Conservation (phyloP, 1,139 yeast genomes). For the Yamadazyma kanchanaburiensis region DNA sequence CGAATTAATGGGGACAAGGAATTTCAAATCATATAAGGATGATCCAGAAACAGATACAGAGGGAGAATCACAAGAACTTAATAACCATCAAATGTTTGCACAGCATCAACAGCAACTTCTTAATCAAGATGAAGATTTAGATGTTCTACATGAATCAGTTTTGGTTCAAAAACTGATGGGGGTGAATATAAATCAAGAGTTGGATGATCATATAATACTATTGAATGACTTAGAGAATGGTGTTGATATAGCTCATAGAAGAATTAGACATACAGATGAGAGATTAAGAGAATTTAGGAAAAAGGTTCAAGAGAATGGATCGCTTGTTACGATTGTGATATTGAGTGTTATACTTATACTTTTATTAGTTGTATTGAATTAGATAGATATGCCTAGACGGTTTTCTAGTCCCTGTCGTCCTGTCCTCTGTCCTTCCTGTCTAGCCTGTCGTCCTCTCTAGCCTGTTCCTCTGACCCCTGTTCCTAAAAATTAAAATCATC, state of each 20-base stretch:
- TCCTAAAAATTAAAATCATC: constrained; percentile 51
- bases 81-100: constrained; percentile 56
- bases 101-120: constrained; percentile 65
- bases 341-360: constrained; percentile 57
- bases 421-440: too few relatives aligned
- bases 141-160: constrained; percentile 56
- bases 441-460: constrained; percentile 1
- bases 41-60: constrained; percentile 20
- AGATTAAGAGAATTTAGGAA: constrained; percentile 54
- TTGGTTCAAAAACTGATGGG: constrained; percentile 66
- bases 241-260: constrained; percentile 51
- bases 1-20: constrained; percentile 17
- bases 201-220: constrained; percentile 65
- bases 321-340: constrained; percentile 65
- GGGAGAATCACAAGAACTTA: constrained; percentile 11
- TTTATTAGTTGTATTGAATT: constrained; percentile 58
- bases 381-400: constrained; percentile 1
- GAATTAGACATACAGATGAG: constrained; percentile 53
- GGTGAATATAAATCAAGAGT: constrained; percentile 58
- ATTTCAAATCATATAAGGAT: constrained; percentile 42
- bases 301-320: constrained; percentile 65
- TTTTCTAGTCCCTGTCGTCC: too few relatives aligned
- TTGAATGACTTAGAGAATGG: constrained; percentile 70
- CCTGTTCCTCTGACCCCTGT: too few relatives aligned
- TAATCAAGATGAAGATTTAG: constrained; percentile 64